These are phyloP conservation scores for Penicillium concentricum DNA, from an alignment of 2,329 filamentous ascomycete genomes.

Conservation along the genomic window DNA sequence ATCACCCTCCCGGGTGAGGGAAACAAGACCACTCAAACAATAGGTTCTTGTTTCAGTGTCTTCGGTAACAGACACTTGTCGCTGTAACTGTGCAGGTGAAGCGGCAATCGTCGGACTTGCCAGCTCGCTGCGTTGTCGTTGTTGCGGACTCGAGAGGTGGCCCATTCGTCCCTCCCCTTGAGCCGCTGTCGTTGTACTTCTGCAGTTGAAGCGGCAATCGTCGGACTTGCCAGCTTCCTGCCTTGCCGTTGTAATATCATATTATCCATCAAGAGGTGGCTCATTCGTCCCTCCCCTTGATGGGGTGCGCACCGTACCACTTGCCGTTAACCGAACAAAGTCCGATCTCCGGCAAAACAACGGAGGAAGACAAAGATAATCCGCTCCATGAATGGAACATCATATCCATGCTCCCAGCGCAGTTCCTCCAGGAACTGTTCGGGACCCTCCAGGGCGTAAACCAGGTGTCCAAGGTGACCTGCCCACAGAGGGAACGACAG, in stretches of 20 bases:
- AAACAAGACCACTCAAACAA: not conserved
- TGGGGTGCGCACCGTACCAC: not conserved
- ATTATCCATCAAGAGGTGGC: not conserved
- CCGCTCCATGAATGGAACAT: not conserved
- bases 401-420: not conserved
- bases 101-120: slow-evolving; percentile 1
- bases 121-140: not conserved
- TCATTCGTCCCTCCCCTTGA: slow-evolving; percentile 6
- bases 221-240: not conserved
- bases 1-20: not conserved
- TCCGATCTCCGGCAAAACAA: slow-evolving; percentile 3
- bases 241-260: not conserved
- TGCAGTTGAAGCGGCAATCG: not conserved
- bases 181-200: not conserved
- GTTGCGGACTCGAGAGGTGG: not conserved
- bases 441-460: not conserved
- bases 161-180: slow-evolving; percentile 3
- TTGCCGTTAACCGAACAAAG: not conserved
- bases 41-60: not conserved
- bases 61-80: not conserved
- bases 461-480: not conserved
- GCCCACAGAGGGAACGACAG: not conserved
- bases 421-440: slow-evolving; percentile 1
- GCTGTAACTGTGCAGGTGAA: not conserved
- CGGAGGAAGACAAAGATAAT: slow-evolving; percentile 1